Percentiles rank a stretch among this genome's conserved stretches.
These are phyloP conservation scores for Aspergillus terreus DNA, from an alignment of 2,329 filamentous ascomycete genomes.

Conservation along the genomic window DNA sequence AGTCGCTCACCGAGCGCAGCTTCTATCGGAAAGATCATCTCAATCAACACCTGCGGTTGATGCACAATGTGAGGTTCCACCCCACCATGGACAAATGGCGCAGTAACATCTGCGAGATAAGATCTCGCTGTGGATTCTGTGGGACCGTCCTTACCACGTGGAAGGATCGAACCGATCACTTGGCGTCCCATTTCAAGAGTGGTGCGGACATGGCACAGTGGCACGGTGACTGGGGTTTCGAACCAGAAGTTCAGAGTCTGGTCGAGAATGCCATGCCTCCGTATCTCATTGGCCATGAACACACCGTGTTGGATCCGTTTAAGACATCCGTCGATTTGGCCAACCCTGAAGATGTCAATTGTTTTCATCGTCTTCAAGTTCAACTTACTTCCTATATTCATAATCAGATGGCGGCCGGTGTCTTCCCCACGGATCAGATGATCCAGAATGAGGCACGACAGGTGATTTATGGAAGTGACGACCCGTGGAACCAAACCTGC, in stretches of 20 bases:
- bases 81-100: slow-evolving; percentile 58
- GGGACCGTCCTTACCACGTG: slow-evolving; percentile 38
- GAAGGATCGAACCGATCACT: slow-evolving; percentile 38
- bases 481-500: slow-evolving; percentile 43
- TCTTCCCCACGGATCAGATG: slow-evolving; percentile 35
- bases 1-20: slow-evolving; percentile 56
- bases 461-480: slow-evolving; percentile 32
- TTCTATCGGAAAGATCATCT: slow-evolving; percentile 63
- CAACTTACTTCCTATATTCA: slow-evolving; percentile 40
- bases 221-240: slow-evolving; percentile 40
- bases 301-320: slow-evolving; percentile 31
- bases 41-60: slow-evolving; percentile 57
- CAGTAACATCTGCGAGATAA: slow-evolving; percentile 52
- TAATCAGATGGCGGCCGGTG: slow-evolving; percentile 29
- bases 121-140: slow-evolving; percentile 46
- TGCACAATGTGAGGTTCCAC: slow-evolving; percentile 56
- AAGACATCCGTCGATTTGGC: slow-evolving; percentile 22
- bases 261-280: slow-evolving; percentile 39
- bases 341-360: slow-evolving; percentile 36
- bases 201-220: slow-evolving; percentile 37
- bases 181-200: slow-evolving; percentile 38
- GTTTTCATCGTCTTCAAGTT: slow-evolving; percentile 38
- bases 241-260: slow-evolving; percentile 30
- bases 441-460: slow-evolving; percentile 34
- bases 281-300: slow-evolving; percentile 36